Base-by-base conservation (phyloP, 2,329 filamentous ascomycete species). In the Ilyonectria destructans region DNA sequence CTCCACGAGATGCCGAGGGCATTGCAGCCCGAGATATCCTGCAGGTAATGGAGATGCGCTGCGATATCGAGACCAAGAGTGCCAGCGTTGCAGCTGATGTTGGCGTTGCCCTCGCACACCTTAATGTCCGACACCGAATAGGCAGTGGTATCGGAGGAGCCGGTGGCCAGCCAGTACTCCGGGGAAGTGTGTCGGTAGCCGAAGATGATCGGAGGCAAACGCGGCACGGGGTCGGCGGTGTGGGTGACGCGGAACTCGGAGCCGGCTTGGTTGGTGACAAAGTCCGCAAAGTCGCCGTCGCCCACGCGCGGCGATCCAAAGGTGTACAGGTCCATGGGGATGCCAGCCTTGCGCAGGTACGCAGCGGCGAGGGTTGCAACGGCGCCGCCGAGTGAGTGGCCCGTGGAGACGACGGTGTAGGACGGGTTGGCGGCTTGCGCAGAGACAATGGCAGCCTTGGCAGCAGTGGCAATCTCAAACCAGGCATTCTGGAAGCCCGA, bases 331-430 rank as follows among this genome's bases (percentile, higher is more conserved):
- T 91, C 89, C 17, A 77, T 67, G 2, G 80, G 70, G 66, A 81
- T 80, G 48, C 86, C 88, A 10, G 77, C 75, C 6, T 78, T 77
- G 54, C 90, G 86, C 21, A 92, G 80, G 71, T 88, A 84, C 1
- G 85, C 88, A 0, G 85, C 88, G 0, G 85, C 91, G 5, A 94
- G 77, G 7, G 87, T 89, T 45, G 87, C 89, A 2, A 93, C 82
- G 7, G 90, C 90, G 29, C 84, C 92, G 55, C 92, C 92, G 4
- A 94, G 87, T 10, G 89, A 92, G 82, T 93, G 91, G 40, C 92
- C 92, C 0, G 90, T 90, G n/a, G 86, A 79, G 19, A 91, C 77
- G 76, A 92, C 76, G 52, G 78, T 78, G 82, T 86, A 91, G 55
- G 67, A 69, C 1, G 90, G 88, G 80, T 89, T 80, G 31, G 82